phyloP scores from a whole-genome alignment of 2,329 filamentous ascomycete genomes.

The Blastomyces gilchristii region DNA sequence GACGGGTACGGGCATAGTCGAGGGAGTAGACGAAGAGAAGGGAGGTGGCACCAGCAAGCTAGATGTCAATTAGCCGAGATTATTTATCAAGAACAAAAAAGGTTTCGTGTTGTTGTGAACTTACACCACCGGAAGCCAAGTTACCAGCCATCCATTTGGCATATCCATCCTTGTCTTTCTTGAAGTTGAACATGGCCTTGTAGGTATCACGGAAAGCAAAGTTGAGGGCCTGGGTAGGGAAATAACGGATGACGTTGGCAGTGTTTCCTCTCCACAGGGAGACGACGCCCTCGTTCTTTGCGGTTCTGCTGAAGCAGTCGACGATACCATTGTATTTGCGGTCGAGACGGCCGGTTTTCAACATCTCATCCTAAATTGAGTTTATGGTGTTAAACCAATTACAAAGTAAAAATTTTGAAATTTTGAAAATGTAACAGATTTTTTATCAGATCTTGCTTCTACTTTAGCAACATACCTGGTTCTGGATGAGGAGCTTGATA shows the following conservation, averaged over 20 bases:
- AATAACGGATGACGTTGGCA: constrained; percentile 99
- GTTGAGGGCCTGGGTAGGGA: constrained; percentile 99
- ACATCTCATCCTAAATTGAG: constrained; percentile 84
- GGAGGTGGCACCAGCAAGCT: constrained; percentile 97
- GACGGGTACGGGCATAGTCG: constrained; percentile 99
- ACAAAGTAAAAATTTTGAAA: neutral
- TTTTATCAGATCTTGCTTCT: neutral
- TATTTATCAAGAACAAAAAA: neutral
- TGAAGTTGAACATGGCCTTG: constrained; percentile 99
- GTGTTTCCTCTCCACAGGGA: constrained; percentile 99
- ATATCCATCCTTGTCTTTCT: constrained; percentile 99
- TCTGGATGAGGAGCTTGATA: constrained; percentile 99
- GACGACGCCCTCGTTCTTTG: constrained; percentile 81
- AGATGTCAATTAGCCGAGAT: constrained; percentile 10
- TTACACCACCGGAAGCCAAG: constrained; percentile 98
- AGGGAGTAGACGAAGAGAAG: constrained; percentile 99
- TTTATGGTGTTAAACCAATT: constrained; percentile 1
- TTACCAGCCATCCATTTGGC: constrained; percentile 99
- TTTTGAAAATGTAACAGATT: no score
- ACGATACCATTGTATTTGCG: constrained; percentile 87
- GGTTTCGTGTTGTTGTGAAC: constrained; percentile 21
- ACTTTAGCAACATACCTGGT: constrained; percentile 65
- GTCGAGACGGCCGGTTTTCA: constrained; percentile 96
- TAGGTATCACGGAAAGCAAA: constrained; percentile 99
- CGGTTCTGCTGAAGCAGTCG: constrained; percentile 94